Evolutionary conservation across 768 basidiomycete species (phyloP), one percentile per base, ranked within the genome.

Genomic region (Podaxis rugospora): DNA sequence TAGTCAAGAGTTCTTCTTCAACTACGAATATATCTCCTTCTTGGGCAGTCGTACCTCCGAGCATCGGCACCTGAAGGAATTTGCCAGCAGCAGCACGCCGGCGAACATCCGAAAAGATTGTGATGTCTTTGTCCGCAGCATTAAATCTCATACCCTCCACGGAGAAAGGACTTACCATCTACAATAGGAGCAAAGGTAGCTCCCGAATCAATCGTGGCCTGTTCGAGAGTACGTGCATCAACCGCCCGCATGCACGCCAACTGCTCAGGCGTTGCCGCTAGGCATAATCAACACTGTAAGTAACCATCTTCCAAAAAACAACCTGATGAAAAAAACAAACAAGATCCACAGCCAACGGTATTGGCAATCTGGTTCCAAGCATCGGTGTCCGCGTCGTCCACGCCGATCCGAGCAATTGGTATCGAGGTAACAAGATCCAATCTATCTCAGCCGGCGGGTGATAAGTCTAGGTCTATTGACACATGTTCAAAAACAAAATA

Each of bases 11-110:
- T 47, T 75, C 66, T 39, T 66, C 63, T 2, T 46, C 70, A 13
- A 75, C 69, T 36, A 72, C 64, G 35, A 75, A 72, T 40, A 75
- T 68, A 53, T 78, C 75, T 9, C 56, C 70, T 49, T 78, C 75
- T 18, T 76, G 67, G 39, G 66, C 57, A 9, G 65, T 70, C 6
- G 64, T 71, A n/a, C 76, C 76, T 32, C 61, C 64, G 3, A 74
- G 60, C 36, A 69, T 52, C 10, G 73, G 71, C 1, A 73, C 69
- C 27, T 67, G 62, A 14, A 71, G 61, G 64, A 73, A 72, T 42
- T 69, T 67, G n/a, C 72, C 72, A 13, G 65, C 62, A 4, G 65
- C 66, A 23, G 66, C 65, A 10, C 71, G 67, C 5, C 53, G 44
- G 11, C 58, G 39, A 13, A 63, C 68, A 50, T 75, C 72, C 6